Evolutionary conservation across 1,139 yeast genomes (phyloP).

Genomic region (Scheffersomyces titani): DNA sequence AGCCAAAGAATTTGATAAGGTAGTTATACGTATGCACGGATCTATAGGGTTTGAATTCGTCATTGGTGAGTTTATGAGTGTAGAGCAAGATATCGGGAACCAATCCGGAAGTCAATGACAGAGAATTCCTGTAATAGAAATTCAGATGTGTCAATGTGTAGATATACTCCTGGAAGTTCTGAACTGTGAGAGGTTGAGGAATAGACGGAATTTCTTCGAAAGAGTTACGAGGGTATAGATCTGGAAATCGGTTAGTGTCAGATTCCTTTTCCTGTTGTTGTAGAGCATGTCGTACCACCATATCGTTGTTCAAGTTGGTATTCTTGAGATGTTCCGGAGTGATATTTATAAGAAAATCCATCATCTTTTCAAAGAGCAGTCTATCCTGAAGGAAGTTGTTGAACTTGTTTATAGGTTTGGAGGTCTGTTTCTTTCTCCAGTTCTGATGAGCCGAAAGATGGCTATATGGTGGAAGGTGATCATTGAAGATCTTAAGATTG

Average conservation of each 20-base stretch:
- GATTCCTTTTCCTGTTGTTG: slow-evolving; percentile 2
- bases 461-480: slow-evolving; percentile 24
- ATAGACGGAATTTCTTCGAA: slow-evolving; percentile 38
- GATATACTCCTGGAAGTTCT: slow-evolving; percentile 37
- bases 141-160: slow-evolving; percentile 38
- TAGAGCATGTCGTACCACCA: background rate
- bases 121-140: slow-evolving; percentile 35
- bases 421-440: slow-evolving; percentile 25
- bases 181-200: slow-evolving; percentile 28
- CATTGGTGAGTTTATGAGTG: slow-evolving; percentile 40
- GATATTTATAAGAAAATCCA: slow-evolving; percentile 30
- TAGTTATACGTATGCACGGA: slow-evolving; percentile 42
- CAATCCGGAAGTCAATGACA: slow-evolving; percentile 37
- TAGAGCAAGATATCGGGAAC: slow-evolving; percentile 40
- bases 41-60: slow-evolving; percentile 29
- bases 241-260: slow-evolving; percentile 5
- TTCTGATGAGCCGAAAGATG: slow-evolving; percentile 21
- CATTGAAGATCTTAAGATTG: slow-evolving; percentile 33
- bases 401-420: slow-evolving; percentile 11
- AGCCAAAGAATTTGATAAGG: slow-evolving; percentile 45
- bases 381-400: slow-evolving; percentile 29
- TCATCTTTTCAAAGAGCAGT: slow-evolving; percentile 30
- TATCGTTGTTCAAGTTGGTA: background rate
- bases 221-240: slow-evolving; percentile 6
- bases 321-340: slow-evolving; percentile 35